A percentile compares a stretch with the other conserved stretches of the same genome.
These are phyloP conservation scores for Polyrhizophydium stewartii DNA, from an alignment of 371 early-diverging fungal genomes.

Conservation along the genomic window DNA sequence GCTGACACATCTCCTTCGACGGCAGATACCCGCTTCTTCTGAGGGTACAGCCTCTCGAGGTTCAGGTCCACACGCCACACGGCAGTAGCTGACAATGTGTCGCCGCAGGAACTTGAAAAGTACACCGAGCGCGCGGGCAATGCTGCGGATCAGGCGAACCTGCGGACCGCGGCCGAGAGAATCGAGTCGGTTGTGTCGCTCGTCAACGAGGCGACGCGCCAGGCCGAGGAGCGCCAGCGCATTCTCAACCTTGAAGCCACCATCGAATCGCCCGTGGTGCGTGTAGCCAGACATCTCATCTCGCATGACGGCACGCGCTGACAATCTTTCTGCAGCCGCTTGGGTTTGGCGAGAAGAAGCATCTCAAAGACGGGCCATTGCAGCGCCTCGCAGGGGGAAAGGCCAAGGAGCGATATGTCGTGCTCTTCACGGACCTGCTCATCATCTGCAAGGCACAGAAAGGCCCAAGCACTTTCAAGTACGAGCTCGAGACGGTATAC, in stretches of 20 bases:
- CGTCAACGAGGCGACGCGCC: conserved; percentile 46
- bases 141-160: conserved; percentile 17
- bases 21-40: conserved; percentile 43
- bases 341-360: conserved; percentile 30
- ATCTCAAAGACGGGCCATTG: conserved; percentile 36
- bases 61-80: background rate
- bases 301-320: background rate
- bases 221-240: conserved; percentile 37
- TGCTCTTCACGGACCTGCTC: conserved; percentile 35
- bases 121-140: conserved; percentile 32
- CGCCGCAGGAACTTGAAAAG: conserved; percentile 32
- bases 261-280: conserved; percentile 35
- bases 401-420: conserved; percentile 34
- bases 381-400: conserved; percentile 22
- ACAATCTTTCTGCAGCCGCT: conserved; percentile 20
- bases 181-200: conserved; percentile 44
- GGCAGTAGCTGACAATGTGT: background rate
- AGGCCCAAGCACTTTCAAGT: conserved; percentile 14
- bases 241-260: conserved; percentile 25
- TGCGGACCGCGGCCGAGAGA: conserved; percentile 31
- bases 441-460: conserved; percentile 36
- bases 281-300: background rate
- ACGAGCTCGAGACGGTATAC: conserved; percentile 30
- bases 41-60: conserved; percentile 13
- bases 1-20: background rate